These are phyloP conservation scores for Paecilomyces variotii DNA, from an alignment of 2,329 filamentous ascomycete genomes.

Conservation along the genomic window DNA sequence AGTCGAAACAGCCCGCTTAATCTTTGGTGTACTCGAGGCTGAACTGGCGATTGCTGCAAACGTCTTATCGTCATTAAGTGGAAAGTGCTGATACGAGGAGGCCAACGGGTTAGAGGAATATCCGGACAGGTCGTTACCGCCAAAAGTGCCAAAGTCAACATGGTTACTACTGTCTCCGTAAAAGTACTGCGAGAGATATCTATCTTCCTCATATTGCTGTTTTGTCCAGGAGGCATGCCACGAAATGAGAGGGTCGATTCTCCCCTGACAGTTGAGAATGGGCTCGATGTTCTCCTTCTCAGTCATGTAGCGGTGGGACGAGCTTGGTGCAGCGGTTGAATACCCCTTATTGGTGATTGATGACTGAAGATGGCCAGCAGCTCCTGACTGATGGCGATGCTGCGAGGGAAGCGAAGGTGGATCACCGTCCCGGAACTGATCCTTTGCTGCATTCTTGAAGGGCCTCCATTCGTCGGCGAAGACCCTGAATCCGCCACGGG, in stretches of 20 bases:
- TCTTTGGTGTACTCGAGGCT: slow-evolving; percentile 9
- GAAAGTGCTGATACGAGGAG: slow-evolving; percentile 15
- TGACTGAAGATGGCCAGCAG: slow-evolving; percentile 7
- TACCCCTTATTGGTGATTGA: slow-evolving; percentile 8
- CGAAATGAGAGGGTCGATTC: slow-evolving; percentile 15
- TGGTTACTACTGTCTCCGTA: slow-evolving; percentile 14
- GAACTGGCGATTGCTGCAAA: slow-evolving; percentile 11
- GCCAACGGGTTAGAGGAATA: slow-evolving; percentile 28
- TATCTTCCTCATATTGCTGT: slow-evolving; percentile 9
- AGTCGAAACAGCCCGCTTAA: slow-evolving; percentile 17
- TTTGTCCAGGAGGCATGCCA: slow-evolving; percentile 20
- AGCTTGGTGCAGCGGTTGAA: slow-evolving; percentile 6
- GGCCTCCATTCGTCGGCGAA: slow-evolving; percentile 27
- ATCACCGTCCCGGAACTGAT: slow-evolving; percentile 5
- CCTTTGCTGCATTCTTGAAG: slow-evolving; percentile 4
- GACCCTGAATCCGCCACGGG: slow-evolving; percentile 24
- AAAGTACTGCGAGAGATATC: slow-evolving; percentile 18
- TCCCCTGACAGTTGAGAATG: slow-evolving; percentile 16
- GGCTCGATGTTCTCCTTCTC: slow-evolving; percentile 36
- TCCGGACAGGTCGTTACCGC: slow-evolving; percentile 16
- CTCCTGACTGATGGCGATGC: slow-evolving; percentile 9
- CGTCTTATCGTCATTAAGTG: slow-evolving; percentile 14
- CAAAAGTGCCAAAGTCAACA: slow-evolving; percentile 15
- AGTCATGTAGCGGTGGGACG: slow-evolving; percentile 4
- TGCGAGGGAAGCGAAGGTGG: slow-evolving; percentile 13